Evolutionary conservation across 1,284 basidiomycete species (phyloP).

Genomic region (Microbotryum violaceum): DNA sequence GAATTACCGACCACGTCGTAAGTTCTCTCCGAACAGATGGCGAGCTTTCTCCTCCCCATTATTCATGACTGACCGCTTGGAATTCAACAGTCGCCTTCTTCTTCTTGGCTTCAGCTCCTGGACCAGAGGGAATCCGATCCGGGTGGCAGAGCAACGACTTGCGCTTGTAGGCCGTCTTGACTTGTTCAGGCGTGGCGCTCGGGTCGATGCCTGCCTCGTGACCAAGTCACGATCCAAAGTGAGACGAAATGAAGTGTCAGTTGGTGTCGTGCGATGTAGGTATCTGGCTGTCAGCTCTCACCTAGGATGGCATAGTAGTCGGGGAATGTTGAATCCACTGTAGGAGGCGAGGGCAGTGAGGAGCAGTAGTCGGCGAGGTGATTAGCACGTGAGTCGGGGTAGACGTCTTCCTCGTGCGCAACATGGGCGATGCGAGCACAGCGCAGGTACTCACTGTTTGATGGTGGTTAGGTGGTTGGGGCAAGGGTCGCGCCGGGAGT

Average conservation of each 20-base stretch:
- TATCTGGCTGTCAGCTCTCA: neutral
- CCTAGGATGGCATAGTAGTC: conserved; percentile 32
- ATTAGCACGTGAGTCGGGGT: too few species aligned
- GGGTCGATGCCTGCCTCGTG: conserved; percentile 43
- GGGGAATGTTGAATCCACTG: conserved; percentile 17
- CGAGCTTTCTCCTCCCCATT: too few species aligned
- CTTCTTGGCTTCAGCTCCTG: conserved; percentile 15
- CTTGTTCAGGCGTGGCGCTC: conserved; percentile 60
- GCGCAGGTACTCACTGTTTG: too few species aligned
- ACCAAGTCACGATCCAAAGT: too few species aligned
- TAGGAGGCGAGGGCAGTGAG: neutral
- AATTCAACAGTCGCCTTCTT: conserved; percentile 33
- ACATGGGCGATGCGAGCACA: too few species aligned
- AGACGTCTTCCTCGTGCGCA: too few species aligned
- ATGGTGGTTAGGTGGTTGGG: too few species aligned
- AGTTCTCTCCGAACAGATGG: too few species aligned
- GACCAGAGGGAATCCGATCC: conserved; percentile 23
- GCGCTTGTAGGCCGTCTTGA: conserved; percentile 67
- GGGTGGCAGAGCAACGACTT: conserved; percentile 25
- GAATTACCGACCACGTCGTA: too few species aligned
- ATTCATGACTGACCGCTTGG: conserved; percentile 30
- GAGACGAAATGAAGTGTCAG: neutral
- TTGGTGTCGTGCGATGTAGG: neutral
- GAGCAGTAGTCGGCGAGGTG: neutral
- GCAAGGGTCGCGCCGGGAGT: too few species aligned